Conservation (phyloP, 192 early-diverging fungal species). For the Neocallimastix lanati region DNA sequence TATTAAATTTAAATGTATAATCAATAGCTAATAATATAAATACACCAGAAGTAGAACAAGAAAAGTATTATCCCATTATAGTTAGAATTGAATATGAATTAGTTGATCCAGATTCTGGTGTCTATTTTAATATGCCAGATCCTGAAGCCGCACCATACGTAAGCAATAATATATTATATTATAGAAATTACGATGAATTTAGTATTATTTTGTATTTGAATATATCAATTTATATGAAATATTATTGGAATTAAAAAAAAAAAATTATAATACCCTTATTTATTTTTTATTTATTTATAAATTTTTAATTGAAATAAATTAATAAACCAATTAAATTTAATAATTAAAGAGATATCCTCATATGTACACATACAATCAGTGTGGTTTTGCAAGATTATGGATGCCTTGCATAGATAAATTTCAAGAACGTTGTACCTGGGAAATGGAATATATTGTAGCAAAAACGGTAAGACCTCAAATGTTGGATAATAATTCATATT, state of each 20-base stretch:
- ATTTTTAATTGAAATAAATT: no score
- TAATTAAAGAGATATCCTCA: constrained; percentile 15
- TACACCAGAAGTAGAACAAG: neutral
- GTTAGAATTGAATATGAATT: constrained; percentile 30
- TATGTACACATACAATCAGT: constrained; percentile 16
- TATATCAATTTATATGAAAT: no score
- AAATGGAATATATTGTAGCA: constrained; percentile 53
- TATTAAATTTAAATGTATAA: no score
- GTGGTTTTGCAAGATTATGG: constrained; percentile 49
- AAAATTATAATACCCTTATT: no score
- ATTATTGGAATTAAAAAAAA: no score
- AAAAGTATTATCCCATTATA: constrained; percentile 7
- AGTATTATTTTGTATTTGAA: no score
- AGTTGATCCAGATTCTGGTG: constrained; percentile 22
- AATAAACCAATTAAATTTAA: neutral
- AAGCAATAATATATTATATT: neutral
- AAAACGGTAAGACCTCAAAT: constrained; percentile 6
- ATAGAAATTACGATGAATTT: no score
- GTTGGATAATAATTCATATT: neutral
- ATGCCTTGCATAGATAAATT: constrained; percentile 57
- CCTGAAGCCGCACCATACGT: constrained; percentile 20
- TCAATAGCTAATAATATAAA: no score
- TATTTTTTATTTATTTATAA: no score
- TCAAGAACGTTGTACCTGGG: constrained; percentile 56
- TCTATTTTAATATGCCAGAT: constrained; percentile 38